These are phyloP conservation scores for Cronartium ribicola DNA, from an alignment of 1,284 basidiomycete genomes.

Conservation along the genomic window DNA sequence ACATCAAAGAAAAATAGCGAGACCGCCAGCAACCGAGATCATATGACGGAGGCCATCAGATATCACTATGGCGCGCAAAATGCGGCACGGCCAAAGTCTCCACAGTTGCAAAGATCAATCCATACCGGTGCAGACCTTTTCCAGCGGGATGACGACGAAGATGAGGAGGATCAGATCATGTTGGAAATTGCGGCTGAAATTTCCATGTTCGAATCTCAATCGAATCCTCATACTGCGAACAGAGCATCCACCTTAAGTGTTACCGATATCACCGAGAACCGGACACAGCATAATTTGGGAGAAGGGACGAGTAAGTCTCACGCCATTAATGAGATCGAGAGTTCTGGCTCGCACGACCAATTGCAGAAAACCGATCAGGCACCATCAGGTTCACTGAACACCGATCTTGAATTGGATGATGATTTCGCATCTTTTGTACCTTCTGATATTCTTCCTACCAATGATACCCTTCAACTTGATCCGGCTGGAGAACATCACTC, in stretches of 20 bases:
- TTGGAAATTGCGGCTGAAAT: slow-evolving; percentile 22
- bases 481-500: too few relatives aligned
- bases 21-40: slow-evolving; percentile 7
- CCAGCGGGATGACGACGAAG: slow-evolving; percentile 23
- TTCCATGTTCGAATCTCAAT: neutral
- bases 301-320: slow-evolving; percentile 31
- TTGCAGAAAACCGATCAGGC: neutral
- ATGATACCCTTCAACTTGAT: neutral
- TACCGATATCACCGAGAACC: neutral
- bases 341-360: neutral
- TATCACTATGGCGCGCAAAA: slow-evolving; percentile 23
- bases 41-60: slow-evolving; percentile 20
- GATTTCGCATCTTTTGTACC: neutral
- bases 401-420: neutral
- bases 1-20: slow-evolving; percentile 5
- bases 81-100: slow-evolving; percentile 1
- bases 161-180: slow-evolving; percentile 9
- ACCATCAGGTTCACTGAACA: neutral
- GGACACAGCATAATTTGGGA: slow-evolving; percentile 1
- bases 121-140: slow-evolving; percentile 12
- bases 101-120: neutral
- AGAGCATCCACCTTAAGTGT: neutral
- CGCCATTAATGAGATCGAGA: neutral
- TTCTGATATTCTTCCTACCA: neutral
- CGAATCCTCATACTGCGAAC: neutral